Evolutionary conservation across 2,329 filamentous ascomycete genomes (phyloP).

Genomic region (Fusarium tanahbumbuense): DNA sequence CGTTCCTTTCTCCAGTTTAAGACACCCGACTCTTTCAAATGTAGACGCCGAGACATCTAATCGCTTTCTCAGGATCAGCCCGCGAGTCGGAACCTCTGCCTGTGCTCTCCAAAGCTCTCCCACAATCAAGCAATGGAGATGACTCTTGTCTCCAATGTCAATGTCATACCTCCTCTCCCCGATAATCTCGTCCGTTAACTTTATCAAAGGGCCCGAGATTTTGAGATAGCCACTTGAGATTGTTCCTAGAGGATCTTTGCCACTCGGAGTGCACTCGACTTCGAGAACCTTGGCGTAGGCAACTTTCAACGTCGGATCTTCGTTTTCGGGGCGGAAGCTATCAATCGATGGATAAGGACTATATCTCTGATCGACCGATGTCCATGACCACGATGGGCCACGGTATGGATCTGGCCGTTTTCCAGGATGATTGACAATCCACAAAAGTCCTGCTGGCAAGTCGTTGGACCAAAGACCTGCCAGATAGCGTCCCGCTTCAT

Average conservation of each 20-base stretch:
- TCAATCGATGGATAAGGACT: background rate
- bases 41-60: fast-evolving
- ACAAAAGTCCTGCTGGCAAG: background rate
- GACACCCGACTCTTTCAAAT: background rate
- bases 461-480: background rate
- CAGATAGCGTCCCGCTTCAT: background rate
- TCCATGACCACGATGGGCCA: background rate
- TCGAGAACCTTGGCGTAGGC: background rate
- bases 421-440: background rate
- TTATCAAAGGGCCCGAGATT: background rate
- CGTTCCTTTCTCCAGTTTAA: background rate
- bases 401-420: background rate
- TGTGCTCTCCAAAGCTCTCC: background rate
- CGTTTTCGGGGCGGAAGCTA: background rate
- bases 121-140: background rate
- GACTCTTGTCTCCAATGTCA: background rate
- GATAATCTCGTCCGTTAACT: fast-evolving
- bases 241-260: background rate
- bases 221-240: background rate
- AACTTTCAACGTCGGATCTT: background rate
- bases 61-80: background rate
- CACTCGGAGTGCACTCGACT: background rate
- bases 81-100: background rate
- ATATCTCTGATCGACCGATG: background rate
- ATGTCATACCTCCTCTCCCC: background rate